Evolutionary conservation across 257 asterid genomes (phyloP), one percentile per base, ranked within the genome.

Genomic region (Nicotiana noctiflora): DNA sequence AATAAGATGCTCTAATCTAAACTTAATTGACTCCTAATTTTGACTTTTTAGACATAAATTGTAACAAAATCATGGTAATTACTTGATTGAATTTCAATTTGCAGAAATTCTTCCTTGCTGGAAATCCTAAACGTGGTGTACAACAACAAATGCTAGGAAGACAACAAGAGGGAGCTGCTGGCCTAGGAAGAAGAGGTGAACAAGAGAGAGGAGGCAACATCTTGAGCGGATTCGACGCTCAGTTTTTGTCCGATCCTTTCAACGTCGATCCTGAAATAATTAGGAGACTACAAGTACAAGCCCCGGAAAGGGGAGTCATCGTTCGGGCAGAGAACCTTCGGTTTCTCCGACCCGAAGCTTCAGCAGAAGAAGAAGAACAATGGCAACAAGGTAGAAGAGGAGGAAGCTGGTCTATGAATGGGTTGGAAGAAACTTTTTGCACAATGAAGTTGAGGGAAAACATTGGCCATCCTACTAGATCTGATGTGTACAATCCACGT

Each of bases 81-180:
- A 0, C 14, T 18, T 40, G 12, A 19, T 13, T 68, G 56, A 70
- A 40, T 44, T 44, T 70, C 0, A 0, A 70, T 21, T 70, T 18
- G 3, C 83, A 92, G 97, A 88, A 86, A 68, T 92, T 90, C 86
- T 92, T 90, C 60, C 84, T 90, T 12, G 97, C 92, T 3, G 97
- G 94, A 12, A 92, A 81, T 74, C 92, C 91, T 6, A 83, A 75
- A 81, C 88, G 79, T 4, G 59, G 63, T 3, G 70, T 77, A 19
- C 86, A 83, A 40, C 70, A 68, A 31, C 67, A 64, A 15, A 17
- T 59, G 70, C 29, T 51, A 65, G 76, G 74, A 76, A 80, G 76
- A 18, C 66, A 21, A 25, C 66, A 66, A 53, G 62, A 51, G 49
- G 19, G 5, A 49, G 14, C 2, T 6, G 14, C 2, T 6, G 25